Base-by-base conservation (phyloP, 371 early-diverging fungal genomes). In the Zychaea mexicana region DNA sequence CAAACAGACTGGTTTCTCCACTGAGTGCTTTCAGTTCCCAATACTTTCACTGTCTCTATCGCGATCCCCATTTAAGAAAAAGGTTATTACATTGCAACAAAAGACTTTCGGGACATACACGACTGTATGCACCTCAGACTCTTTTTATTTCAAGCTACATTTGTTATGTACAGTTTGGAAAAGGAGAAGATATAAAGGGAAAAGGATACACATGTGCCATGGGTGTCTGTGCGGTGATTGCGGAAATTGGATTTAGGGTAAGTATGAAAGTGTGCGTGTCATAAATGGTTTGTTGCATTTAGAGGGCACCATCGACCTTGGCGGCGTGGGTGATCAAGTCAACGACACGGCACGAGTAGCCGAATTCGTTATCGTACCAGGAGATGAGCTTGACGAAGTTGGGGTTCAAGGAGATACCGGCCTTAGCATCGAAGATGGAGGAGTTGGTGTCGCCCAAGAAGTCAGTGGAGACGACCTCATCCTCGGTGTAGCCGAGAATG, bases 371-470 rank as follows among this genome's bases (percentile, higher is more conserved):
- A 74, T 92, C 93, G 82, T 94, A 98, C 98, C 98, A 99, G 38
- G 96, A 87, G 68, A 99, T 85, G 52, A 99, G 81, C 94, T 99
- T 99, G 87, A 99, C 96, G 81, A 99, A 99, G 73, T 89, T 94
- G 77, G 92, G 88, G 79, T 92, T 96, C 62, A 99, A 84, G 36
- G 94, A 89, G 71, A 99, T 99, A 79, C 98, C 97, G 65, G 99
- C 99, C 78, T 91, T 90, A 77, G 94, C 91, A 84, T 99, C 99
- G 69, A 99, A 94, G 85, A 98, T 94, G 81, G 91, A 93, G 61
- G 95, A 94, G 84, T 85, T 92, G 38, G 83, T 68, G 83, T 96
- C 96, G 65, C 95, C 93, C 77, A 94, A 85, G 81, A 99, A 98
- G 82, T 99, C 99, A 65, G 88, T 86, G 61, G 98, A 98, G 69